A percentile compares a stretch with the other conserved stretches of the same genome.
These are phyloP conservation scores for Periconia sp. DNA, from an alignment of 2,329 filamentous ascomycete genomes.

Conservation along the genomic window DNA sequence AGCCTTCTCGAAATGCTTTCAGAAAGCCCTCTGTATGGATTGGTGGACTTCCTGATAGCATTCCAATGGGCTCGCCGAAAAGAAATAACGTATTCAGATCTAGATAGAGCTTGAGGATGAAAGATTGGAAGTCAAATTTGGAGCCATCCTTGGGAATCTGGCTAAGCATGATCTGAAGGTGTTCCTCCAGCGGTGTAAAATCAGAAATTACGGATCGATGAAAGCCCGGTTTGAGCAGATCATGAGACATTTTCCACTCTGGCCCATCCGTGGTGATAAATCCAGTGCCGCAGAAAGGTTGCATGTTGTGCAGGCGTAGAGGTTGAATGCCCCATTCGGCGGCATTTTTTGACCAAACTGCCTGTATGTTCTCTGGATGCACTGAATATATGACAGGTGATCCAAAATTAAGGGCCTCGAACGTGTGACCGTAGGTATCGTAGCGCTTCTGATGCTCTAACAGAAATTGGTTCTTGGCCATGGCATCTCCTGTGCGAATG, in stretches of 20 bases:
- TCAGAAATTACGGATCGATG: constrained; percentile 6
- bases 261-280: constrained; percentile 12
- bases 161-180: constrained; percentile 4
- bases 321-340: constrained; percentile 29
- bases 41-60: constrained; percentile 9
- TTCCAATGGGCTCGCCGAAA: constrained; percentile 13
- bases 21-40: constrained; percentile 13
- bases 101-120: constrained; percentile 12
- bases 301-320: constrained; percentile 5
- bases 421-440: constrained; percentile 13
- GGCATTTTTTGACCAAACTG: constrained; percentile 6
- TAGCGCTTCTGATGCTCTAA: constrained; percentile 11
- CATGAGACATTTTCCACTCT: constrained; percentile 6
- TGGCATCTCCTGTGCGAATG: constrained; percentile 10
- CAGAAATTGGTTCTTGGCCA: constrained; percentile 11
- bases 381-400: constrained; percentile 10
- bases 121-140: constrained; percentile 8
- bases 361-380: constrained; percentile 6
- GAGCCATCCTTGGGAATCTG: constrained; percentile 8
- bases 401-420: constrained; percentile 10
- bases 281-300: constrained; percentile 9
- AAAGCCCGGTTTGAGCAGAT: constrained; percentile 10
- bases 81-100: constrained; percentile 14
- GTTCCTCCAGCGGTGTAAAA: constrained; percentile 4
- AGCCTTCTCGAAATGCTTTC: constrained; percentile 11